Percentiles rank a stretch among this genome's conserved stretches.
These are phyloP conservation scores for Fragilaria radians DNA, from an alignment of 108 stramenopile species.

Conservation along the genomic window DNA sequence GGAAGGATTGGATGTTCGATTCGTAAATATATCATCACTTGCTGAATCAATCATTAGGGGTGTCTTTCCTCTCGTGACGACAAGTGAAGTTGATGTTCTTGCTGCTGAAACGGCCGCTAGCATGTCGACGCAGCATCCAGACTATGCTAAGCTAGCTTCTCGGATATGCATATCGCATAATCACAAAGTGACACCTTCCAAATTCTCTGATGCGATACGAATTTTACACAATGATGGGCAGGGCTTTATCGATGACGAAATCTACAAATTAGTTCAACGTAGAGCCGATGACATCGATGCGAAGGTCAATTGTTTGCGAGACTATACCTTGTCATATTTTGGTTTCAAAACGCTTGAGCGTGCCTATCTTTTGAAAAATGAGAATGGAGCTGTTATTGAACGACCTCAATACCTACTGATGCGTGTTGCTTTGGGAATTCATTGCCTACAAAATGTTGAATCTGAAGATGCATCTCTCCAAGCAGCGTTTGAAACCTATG, in stretches of 20 bases:
- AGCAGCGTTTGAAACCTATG: conserved; percentile 91
- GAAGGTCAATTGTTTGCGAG: conserved; percentile 70
- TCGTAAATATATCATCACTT: conserved; percentile 36
- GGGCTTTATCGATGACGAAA: conserved; percentile 69
- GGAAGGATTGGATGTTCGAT: conserved; percentile 33
- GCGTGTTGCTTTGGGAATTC: conserved; percentile 97
- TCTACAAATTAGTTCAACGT: conserved; percentile 60
- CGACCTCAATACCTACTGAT: conserved; percentile 96
- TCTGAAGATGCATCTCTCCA: conserved; percentile 59
- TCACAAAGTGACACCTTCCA: conserved; percentile 76
- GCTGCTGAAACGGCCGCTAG: conserved; percentile 93
- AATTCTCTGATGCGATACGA: conserved; percentile 78
- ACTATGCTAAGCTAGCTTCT: conserved; percentile 89
- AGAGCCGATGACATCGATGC: conserved; percentile 53
- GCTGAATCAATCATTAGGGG: conserved; percentile 58
- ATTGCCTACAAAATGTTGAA: conserved; percentile 35
- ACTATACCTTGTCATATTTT: conserved; percentile 90
- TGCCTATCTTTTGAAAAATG: conserved; percentile 65
- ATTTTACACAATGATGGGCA: conserved; percentile 40
- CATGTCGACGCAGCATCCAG: conserved; percentile 90
- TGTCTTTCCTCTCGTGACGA: conserved; percentile 85
- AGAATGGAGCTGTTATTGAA: conserved; percentile 62
- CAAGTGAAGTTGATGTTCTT: conserved; percentile 88
- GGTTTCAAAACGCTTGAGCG: conserved; percentile 96
- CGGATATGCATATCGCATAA: conserved; percentile 81